Percentiles rank a stretch among this genome's conserved stretches.
phyloP scores from a whole-genome alignment of 1,284 basidiomycete species.

The Ustilago bromivora region DNA sequence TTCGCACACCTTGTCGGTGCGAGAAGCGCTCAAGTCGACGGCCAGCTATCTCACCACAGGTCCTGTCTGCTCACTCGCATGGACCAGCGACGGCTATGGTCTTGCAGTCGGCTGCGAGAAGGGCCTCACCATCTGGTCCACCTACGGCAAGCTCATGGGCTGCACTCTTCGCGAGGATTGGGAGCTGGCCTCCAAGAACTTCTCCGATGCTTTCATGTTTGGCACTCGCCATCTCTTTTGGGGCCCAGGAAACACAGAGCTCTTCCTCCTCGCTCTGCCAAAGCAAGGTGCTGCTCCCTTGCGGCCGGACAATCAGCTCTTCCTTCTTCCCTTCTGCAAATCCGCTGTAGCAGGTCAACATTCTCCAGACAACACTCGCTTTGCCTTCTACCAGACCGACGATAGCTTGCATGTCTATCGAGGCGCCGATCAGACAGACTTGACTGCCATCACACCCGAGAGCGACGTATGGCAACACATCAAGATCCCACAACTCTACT shows the following conservation, averaged over 20 bases:
- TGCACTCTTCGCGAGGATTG: slow-evolving; percentile 77
- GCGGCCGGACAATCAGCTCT: slow-evolving; percentile 48
- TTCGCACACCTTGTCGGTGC: slow-evolving; percentile 67
- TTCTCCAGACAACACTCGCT: slow-evolving; percentile 91
- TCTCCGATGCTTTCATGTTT: slow-evolving; percentile 85
- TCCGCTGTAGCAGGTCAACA: slow-evolving; percentile 92
- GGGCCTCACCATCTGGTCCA: slow-evolving; percentile 92
- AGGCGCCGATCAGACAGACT: slow-evolving; percentile 95
- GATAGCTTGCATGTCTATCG: slow-evolving; percentile 94
- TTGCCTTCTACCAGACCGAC: slow-evolving; percentile 94
- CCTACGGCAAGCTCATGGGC: slow-evolving; percentile 86
- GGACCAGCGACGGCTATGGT: slow-evolving; percentile 91
- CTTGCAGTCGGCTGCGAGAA: slow-evolving; percentile 93
- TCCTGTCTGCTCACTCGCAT: slow-evolving; percentile 76
- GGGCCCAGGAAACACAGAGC: slow-evolving; percentile 62
- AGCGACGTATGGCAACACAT: slow-evolving; percentile 78
- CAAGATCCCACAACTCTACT: slow-evolving; percentile 87
- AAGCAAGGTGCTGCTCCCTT: slow-evolving; percentile 21
- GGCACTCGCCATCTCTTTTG: slow-evolving; percentile 74
- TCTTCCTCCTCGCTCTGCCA: slow-evolving; percentile 45
- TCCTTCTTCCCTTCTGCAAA: slow-evolving; percentile 83
- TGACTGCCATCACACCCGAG: slow-evolving; percentile 98
- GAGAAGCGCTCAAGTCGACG: slow-evolving; percentile 67
- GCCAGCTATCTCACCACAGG: slow-evolving; percentile 74
- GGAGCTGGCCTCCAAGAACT: slow-evolving; percentile 72